These are phyloP conservation scores for Umbilicus rupestris DNA, from an alignment of 164 flowering plant genomes.

Conservation along the genomic window DNA sequence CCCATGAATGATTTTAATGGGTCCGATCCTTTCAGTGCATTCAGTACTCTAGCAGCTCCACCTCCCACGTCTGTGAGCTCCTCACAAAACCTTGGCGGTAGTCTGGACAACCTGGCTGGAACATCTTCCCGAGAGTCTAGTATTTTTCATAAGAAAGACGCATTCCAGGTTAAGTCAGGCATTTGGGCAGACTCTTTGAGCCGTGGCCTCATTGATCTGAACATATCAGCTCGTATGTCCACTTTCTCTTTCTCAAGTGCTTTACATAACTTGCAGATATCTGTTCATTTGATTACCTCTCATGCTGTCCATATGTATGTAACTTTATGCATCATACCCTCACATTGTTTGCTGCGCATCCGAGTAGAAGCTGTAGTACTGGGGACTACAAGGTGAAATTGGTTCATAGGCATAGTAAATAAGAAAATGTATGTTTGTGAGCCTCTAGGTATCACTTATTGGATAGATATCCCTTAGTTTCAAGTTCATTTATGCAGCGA, in stretches of 20 bases:
- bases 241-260: neutral
- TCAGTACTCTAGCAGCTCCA: slow-evolving; percentile 47
- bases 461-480: neutral
- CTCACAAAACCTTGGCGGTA: slow-evolving; percentile 19
- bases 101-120: slow-evolving; percentile 17
- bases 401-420: no score
- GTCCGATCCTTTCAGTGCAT: slow-evolving; percentile 62
- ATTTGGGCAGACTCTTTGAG: slow-evolving; percentile 98
- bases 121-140: slow-evolving; percentile 27
- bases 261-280: neutral
- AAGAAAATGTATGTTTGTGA: no score
- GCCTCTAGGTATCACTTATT: neutral
- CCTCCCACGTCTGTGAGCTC: slow-evolving; percentile 30
- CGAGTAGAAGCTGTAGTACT: no score
- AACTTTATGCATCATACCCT: no score
- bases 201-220: slow-evolving; percentile 96
- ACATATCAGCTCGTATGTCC: slow-evolving; percentile 90
- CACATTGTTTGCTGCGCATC: no score
- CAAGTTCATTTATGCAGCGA: neutral
- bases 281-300: neutral
- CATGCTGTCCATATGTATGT: neutral
- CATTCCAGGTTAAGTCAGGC: slow-evolving; percentile 92
- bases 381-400: no score
- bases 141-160: slow-evolving; percentile 44
- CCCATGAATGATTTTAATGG: slow-evolving; percentile 70